A percentile compares a stretch with the other conserved stretches of the same genome.
phyloP scores from a whole-genome alignment of 208 protist species.

The Trypanosoma caninum region DNA sequence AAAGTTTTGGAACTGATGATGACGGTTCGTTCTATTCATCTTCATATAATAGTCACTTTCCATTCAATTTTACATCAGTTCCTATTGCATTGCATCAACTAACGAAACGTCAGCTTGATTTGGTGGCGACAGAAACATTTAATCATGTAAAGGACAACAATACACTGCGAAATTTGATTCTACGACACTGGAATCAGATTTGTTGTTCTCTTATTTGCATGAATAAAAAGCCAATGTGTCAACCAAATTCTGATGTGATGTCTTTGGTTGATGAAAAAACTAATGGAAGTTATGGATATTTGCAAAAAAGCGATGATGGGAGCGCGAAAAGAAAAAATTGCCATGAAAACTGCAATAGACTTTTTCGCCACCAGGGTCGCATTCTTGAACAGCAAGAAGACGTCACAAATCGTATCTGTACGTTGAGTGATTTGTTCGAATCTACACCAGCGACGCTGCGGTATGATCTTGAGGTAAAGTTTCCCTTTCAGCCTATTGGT shows the following conservation, averaged over 20 bases:
- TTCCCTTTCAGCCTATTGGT: conserved; percentile 62
- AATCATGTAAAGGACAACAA: conserved; percentile 37
- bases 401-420: conserved; percentile 66
- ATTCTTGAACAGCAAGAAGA: conserved; percentile 52
- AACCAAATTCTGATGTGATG: too few relatives aligned
- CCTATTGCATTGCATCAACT: conserved; percentile 62
- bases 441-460: conserved; percentile 49
- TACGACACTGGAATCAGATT: conserved; percentile 54
- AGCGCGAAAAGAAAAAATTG: neutral
- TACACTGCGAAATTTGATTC: conserved; percentile 48
- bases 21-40: too few relatives aligned
- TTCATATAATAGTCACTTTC: conserved; percentile 18
- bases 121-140: conserved; percentile 57
- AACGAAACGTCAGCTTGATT: conserved; percentile 51
- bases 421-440: conserved; percentile 56
- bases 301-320: neutral
- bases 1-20: too few relatives aligned
- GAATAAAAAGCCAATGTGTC: too few relatives aligned
- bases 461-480: conserved; percentile 81
- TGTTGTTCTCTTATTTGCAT: too few relatives aligned
- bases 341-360: conserved; percentile 2
- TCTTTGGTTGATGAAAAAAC: too few relatives aligned
- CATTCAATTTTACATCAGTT: conserved; percentile 32
- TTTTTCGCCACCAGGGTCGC: conserved; percentile 13
- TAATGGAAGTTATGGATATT: conserved; percentile 19